Conservation (phyloP, 208 protist species). For the Leishmania guyanensis region DNA sequence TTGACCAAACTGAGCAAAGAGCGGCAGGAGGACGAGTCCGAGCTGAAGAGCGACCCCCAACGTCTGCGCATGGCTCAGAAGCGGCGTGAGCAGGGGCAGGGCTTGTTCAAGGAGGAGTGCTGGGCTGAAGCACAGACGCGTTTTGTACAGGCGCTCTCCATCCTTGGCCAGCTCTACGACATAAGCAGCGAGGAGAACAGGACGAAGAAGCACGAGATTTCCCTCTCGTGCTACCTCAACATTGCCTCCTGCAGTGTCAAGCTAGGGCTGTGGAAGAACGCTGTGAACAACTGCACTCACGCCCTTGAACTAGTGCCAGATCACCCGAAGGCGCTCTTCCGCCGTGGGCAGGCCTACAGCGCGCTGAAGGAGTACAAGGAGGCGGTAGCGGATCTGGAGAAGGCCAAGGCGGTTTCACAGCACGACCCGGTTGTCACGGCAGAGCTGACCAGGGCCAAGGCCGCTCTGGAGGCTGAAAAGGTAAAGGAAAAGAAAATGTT, state of each 20-base stretch:
- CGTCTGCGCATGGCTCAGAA: conserved; percentile 69
- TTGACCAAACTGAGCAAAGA: conserved; percentile 50
- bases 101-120: conserved; percentile 71
- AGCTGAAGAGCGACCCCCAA: conserved; percentile 81
- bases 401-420: conserved; percentile 39
- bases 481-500: conserved; percentile 71
- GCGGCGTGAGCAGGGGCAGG: conserved; percentile 70
- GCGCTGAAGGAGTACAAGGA: conserved; percentile 55
- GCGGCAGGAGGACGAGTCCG: conserved; percentile 47
- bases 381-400: conserved; percentile 54
- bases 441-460: conserved; percentile 45
- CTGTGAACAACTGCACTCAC: conserved; percentile 68
- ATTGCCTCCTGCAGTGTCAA: conserved; percentile 78
- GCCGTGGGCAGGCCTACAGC: conserved; percentile 61
- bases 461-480: conserved; percentile 40
- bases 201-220: conserved; percentile 48
- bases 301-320: conserved; percentile 54
- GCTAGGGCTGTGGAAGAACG: conserved; percentile 60
- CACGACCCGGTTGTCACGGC: conserved; percentile 50
- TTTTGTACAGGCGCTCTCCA: conserved; percentile 74
- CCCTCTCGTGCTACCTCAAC: conserved; percentile 84
- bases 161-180: conserved; percentile 75
- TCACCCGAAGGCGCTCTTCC: conserved; percentile 72
- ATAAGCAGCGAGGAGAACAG: conserved; percentile 52
- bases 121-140: conserved; percentile 71